phyloP scores from a whole-genome alignment of 805 yeast species.

The Phaffomyces thermotolerans region DNA sequence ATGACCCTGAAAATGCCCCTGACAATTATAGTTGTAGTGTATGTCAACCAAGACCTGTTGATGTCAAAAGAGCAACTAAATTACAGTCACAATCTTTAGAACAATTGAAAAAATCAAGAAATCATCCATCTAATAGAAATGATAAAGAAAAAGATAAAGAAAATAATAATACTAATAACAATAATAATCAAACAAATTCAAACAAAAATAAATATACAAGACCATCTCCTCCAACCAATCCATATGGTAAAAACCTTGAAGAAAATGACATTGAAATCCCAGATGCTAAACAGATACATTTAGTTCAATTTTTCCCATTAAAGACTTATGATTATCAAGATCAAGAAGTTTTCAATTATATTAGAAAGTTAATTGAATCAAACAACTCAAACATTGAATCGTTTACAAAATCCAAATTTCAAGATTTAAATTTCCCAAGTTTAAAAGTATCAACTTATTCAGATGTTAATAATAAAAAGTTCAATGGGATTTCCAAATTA shows the following conservation, averaged over 20 bases:
- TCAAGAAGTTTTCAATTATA: conserved; percentile 36
- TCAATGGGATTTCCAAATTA: conserved; percentile 57
- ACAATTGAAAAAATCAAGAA: conserved; percentile 12
- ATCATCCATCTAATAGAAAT: background rate
- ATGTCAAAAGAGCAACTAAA: conserved; percentile 35
- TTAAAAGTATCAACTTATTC: conserved; percentile 49
- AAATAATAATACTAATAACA: background rate
- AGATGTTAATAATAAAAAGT: conserved; percentile 49
- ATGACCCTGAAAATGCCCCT: conserved; percentile 66
- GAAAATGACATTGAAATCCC: conserved; percentile 27
- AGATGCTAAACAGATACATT: conserved; percentile 30
- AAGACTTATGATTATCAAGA: conserved; percentile 37
- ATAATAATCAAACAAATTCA: background rate
- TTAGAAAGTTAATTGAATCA: conserved; percentile 26
- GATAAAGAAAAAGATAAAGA: conserved; percentile 5
- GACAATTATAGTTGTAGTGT: conserved; percentile 74
- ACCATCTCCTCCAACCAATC: conserved; percentile 16
- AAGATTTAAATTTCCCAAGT: conserved; percentile 23
- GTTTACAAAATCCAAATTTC: conserved; percentile 21
- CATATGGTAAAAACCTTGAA: conserved; percentile 27
- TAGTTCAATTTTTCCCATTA: conserved; percentile 27
- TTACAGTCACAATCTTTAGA: conserved; percentile 29
- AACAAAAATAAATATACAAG: conserved; percentile 9
- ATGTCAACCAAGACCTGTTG: conserved; percentile 53
- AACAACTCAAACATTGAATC: conserved; percentile 8